Base-by-base conservation (phyloP, 148 eudicot genomes). In the Diospyros kaki region DNA sequence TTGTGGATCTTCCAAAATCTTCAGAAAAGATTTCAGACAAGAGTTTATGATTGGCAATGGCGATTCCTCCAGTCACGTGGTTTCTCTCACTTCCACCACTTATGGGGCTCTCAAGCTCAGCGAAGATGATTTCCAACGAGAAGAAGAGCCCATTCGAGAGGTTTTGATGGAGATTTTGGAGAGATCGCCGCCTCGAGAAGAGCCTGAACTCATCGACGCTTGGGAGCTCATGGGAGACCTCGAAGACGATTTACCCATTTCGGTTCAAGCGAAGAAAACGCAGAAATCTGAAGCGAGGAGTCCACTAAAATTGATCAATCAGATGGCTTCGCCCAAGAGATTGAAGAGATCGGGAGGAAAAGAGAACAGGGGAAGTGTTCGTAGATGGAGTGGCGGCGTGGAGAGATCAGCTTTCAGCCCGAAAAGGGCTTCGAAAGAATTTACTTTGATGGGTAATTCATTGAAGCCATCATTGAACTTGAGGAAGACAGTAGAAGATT, bases 221-320 rank as follows among this genome's bases (percentile, higher is more conserved):
- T 87, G 92, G 93, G 98, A 92, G 74, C 82, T 94, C 3, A 92
- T 94, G 98, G 84, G 84, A 53, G 98, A 84, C 71, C 90, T 94
- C 58, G 97, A 92, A 68, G 97, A 92, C 0, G 86, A 68, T 70
- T 61, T 41, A 0, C 80, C 83, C 9, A 56, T 10, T n/a, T 71
- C 84, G 43, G 53, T 45, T 78, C 55, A 28, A 17, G 55, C 66
- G 8, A 85, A 84, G 84, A 85, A 73, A 48, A 89, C 90, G 77
- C 90, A 90, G 3, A 85, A 82, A 50, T 51, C 86, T 40, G 83
- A 69, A 6, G 64, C 63, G 2, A 78, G 82, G 62, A 89, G 83
- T 18, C 96, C 98, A 0, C 69, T 86, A 69, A 89, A 85, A 82
- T 64, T 81, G 53, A 82, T 89, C 66, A 85, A 77, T 78, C 92